phyloP scores from a whole-genome alignment of 2,329 filamentous ascomycete species.

The Alternaria angustiovoidea region DNA sequence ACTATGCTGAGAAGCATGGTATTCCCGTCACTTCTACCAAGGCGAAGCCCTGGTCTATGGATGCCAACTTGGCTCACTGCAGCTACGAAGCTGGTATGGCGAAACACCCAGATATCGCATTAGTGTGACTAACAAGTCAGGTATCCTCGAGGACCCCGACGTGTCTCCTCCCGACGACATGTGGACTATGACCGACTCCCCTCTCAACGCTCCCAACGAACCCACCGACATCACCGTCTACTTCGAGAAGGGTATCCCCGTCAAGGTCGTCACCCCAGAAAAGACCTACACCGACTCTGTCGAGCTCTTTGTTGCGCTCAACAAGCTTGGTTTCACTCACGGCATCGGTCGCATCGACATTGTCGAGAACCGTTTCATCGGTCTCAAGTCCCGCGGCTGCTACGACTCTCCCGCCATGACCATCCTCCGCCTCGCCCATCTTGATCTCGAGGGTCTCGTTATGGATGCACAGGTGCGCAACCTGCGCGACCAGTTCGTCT shows the following conservation, averaged over 20 bases:
- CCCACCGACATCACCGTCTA: conserved; percentile 75
- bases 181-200: conserved; percentile 79
- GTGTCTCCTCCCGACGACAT: conserved; percentile 76
- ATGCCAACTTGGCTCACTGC: conserved; percentile 79
- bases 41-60: conserved; percentile 63
- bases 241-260: conserved; percentile 79
- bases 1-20: conserved; percentile 71
- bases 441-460: conserved; percentile 72
- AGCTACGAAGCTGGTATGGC: conserved; percentile 74
- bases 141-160: conserved; percentile 70
- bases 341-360: conserved; percentile 85
- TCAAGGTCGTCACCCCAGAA: conserved; percentile 66
- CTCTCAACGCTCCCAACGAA: conserved; percentile 72
- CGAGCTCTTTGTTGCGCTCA: conserved; percentile 75
- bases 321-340: conserved; percentile 74
- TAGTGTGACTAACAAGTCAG: conserved; percentile 19
- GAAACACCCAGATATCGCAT: fast-evolving
- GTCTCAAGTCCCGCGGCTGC: conserved; percentile 80
- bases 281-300: conserved; percentile 73
- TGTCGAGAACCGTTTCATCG: conserved; percentile 82
- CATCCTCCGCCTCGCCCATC: conserved; percentile 63
- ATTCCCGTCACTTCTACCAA: conserved; percentile 79
- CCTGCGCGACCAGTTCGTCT: conserved; percentile 75
- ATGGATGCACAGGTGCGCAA: conserved; percentile 73
- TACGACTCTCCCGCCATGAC: conserved; percentile 67